Conservation (phyloP, 306 rosid genomes). For the Erythrophleum fordii region DNA sequence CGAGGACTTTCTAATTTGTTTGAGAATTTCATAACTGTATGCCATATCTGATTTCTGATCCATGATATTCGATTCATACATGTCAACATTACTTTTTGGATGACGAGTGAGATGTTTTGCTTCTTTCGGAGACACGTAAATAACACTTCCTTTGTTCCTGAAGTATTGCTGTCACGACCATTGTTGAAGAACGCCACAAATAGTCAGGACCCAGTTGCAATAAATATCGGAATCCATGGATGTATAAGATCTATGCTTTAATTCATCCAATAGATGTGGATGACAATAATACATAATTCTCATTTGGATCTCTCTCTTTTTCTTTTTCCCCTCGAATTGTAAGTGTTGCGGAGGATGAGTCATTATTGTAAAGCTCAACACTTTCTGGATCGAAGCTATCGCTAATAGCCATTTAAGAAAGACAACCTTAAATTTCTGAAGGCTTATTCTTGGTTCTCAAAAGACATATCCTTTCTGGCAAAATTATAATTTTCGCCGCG, state of each 20-base stretch:
- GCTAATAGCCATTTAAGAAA: background rate
- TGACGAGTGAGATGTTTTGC: background rate
- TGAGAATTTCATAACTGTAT: slow-evolving; percentile 27
- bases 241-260: too few relatives aligned
- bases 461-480: too few relatives aligned
- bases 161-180: too few relatives aligned
- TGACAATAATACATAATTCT: background rate
- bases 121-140: background rate
- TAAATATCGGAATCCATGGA: background rate
- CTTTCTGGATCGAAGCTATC: background rate
- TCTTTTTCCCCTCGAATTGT: too few relatives aligned
- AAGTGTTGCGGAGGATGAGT: background rate
- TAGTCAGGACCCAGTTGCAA: background rate
- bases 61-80: slow-evolving; percentile 16
- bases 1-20: slow-evolving; percentile 78
- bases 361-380: background rate
- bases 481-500: too few relatives aligned
- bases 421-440: too few relatives aligned
- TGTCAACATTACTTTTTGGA: background rate
- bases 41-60: slow-evolving; percentile 23
- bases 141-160: background rate
- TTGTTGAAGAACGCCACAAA: background rate
- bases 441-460: background rate
- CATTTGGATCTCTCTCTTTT: too few relatives aligned
- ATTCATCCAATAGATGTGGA: background rate